Evolutionary conservation across 225 moss, liverwort and hornwort species (phyloP).

Genomic region (Sphagnum contortum): DNA sequence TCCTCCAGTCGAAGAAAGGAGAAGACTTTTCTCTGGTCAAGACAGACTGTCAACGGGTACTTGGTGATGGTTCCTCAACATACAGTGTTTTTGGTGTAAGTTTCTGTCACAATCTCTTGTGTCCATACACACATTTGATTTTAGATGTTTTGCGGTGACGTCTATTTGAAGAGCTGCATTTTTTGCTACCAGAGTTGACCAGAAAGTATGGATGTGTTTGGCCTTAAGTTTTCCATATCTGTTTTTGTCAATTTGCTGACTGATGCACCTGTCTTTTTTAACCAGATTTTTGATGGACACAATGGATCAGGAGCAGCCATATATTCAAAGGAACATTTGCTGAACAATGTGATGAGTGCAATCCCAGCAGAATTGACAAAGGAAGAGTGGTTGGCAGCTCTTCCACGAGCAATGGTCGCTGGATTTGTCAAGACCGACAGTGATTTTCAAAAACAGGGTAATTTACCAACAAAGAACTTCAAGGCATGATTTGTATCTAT

Average conservation of each 20-base stretch:
- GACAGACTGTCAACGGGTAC: constrained; percentile 31
- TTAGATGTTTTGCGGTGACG: background rate
- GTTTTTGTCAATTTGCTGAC: background rate
- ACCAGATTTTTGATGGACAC: constrained; percentile 68
- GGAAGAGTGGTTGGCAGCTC: constrained; percentile 57
- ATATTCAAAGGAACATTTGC: constrained; percentile 59
- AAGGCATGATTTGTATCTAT: background rate
- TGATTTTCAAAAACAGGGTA: constrained; percentile 58
- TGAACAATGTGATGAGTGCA: constrained; percentile 64
- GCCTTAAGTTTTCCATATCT: background rate
- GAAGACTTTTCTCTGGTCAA: constrained; percentile 34
- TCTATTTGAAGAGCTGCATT: background rate
- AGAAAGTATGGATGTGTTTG: background rate
- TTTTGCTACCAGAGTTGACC: background rate
- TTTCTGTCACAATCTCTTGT: background rate
- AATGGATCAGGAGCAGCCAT: constrained; percentile 65
- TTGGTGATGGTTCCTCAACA: constrained; percentile 37
- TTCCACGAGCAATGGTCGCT: constrained; percentile 67
- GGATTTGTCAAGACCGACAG: constrained; percentile 88
- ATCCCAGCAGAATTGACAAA: constrained; percentile 44
- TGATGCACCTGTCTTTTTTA: background rate
- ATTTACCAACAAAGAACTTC: background rate
- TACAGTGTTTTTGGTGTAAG: constrained; percentile 61
- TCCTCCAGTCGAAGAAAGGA: constrained; percentile 25
- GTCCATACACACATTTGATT: background rate